Evolutionary conservation across 2,329 filamentous ascomycete genomes (phyloP).

Genomic region (Decorospora gaudefroyi): DNA sequence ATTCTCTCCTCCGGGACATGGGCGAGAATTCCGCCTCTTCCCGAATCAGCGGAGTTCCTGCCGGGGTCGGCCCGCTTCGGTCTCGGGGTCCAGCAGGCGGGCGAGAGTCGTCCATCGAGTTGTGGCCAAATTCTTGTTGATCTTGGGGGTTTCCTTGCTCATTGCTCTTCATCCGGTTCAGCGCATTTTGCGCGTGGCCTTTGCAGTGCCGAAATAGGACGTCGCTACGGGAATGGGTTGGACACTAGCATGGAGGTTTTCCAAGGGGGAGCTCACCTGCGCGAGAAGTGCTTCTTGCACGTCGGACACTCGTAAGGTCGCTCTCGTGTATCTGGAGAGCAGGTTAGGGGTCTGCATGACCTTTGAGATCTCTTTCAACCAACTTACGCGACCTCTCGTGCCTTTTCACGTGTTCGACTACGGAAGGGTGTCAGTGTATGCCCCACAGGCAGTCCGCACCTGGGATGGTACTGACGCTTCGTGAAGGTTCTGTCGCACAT

Average conservation of each 20-base stretch:
- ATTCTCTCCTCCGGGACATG: constrained; percentile 30
- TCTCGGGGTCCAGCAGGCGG: constrained; percentile 20
- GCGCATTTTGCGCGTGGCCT: constrained; percentile 52
- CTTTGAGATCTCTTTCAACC: not conserved
- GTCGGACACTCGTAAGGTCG: constrained; percentile 59
- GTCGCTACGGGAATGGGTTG: constrained; percentile 47
- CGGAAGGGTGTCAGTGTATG: constrained; percentile 8
- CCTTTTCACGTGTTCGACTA: constrained; percentile 57
- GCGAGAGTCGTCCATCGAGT: constrained; percentile 22
- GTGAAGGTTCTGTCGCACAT: constrained; percentile 60
- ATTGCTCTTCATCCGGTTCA: constrained; percentile 44
- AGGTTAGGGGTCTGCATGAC: constrained; percentile 26
- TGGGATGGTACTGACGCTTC: constrained; percentile 49
- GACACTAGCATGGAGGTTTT: constrained; percentile 19
- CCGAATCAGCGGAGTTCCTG: constrained; percentile 26
- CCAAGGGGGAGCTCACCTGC: constrained; percentile 50
- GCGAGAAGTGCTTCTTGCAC: constrained; percentile 60
- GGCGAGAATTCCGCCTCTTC: constrained; percentile 37
- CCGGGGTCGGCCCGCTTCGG: constrained; percentile 26
- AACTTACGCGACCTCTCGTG: constrained; percentile 60
- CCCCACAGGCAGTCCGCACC: not conserved
- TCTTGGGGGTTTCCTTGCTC: constrained; percentile 35
- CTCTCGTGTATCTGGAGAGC: constrained; percentile 56
- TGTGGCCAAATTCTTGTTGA: constrained; percentile 26
- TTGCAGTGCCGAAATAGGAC: constrained; percentile 58